Conservation (phyloP, 192 early-diverging fungal genomes). For the Podila verticillata region DNA sequence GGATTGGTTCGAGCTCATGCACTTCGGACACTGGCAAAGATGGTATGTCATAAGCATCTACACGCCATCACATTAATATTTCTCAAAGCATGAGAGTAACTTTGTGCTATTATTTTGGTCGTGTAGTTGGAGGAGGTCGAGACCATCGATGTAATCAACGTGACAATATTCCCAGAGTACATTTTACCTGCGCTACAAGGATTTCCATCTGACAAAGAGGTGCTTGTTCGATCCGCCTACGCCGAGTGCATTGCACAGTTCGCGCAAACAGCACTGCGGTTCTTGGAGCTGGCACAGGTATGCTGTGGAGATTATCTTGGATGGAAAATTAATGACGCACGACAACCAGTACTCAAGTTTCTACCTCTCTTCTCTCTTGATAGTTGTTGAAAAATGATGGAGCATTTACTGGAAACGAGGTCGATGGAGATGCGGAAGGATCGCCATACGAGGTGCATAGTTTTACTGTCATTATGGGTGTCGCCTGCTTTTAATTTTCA, state of each 20-base stretch:
- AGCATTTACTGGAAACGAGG: slow-evolving; percentile 51
- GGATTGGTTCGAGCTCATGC: slow-evolving; percentile 70
- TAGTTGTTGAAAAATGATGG: slow-evolving; percentile 61
- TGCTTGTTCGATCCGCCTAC: slow-evolving; percentile 82
- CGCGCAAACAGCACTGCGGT: slow-evolving; percentile 80
- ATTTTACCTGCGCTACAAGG: slow-evolving; percentile 79
- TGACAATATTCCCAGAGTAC: slow-evolving; percentile 91
- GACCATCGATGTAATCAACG: slow-evolving; percentile 81
- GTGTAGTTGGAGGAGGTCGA: slow-evolving; percentile 80
- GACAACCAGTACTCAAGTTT: too few species aligned
- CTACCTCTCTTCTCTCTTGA: background rate
- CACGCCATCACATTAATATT: background rate
- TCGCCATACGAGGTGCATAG: slow-evolving; percentile 51
- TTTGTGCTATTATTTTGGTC: too few species aligned
- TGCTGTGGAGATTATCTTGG: too few species aligned
- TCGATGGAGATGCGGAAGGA: slow-evolving; percentile 50
- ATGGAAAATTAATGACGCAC: too few species aligned
- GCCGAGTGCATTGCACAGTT: slow-evolving; percentile 83
- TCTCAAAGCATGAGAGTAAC: background rate
- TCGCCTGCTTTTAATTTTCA: too few species aligned
- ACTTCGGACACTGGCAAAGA: slow-evolving; percentile 71
- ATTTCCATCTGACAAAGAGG: slow-evolving; percentile 77
- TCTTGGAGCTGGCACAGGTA: slow-evolving; percentile 80
- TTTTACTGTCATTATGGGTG: too few species aligned
- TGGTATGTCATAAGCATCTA: slow-evolving; percentile 57